phyloP scores from a whole-genome alignment of 2,329 filamentous ascomycete species.

The Pyrenophora seminiperda region DNA sequence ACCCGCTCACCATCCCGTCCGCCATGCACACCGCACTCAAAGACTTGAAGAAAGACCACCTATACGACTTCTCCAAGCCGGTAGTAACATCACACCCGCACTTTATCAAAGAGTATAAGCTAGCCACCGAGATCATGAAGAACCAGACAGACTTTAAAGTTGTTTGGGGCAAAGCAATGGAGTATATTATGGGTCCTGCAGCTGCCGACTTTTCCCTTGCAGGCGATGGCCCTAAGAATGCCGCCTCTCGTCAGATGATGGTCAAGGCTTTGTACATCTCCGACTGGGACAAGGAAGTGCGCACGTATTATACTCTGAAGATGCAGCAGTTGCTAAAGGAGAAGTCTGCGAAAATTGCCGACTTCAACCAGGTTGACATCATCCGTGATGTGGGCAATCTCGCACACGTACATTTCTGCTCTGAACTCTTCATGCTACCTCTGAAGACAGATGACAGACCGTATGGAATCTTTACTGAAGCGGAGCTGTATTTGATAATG shows the following conservation, averaged over 20 bases:
- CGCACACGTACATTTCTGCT: conserved; percentile 60
- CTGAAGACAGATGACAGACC: conserved; percentile 60
- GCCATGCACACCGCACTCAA: conserved; percentile 75
- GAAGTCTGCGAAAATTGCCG: conserved; percentile 68
- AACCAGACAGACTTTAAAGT: conserved; percentile 67
- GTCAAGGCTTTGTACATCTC: conserved; percentile 64
- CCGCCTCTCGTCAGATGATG: conserved; percentile 41
- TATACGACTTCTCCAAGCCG: conserved; percentile 73
- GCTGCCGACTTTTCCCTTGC: conserved; percentile 63
- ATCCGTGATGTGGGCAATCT: conserved; percentile 63
- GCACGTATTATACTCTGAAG: conserved; percentile 69
- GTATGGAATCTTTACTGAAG: conserved; percentile 58
- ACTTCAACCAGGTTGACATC: conserved; percentile 71
- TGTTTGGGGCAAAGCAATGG: conserved; percentile 67
- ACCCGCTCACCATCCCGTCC: conserved; percentile 71
- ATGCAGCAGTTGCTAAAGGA: conserved; percentile 66
- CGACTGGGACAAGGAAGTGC: conserved; percentile 67
- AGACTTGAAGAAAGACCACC: conserved; percentile 66
- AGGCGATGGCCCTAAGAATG: conserved; percentile 42
- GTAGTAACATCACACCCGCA: conserved; percentile 52
- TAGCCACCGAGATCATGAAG: conserved; percentile 65
- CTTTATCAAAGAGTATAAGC: conserved; percentile 65
- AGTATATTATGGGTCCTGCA: conserved; percentile 65
- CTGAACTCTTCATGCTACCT: conserved; percentile 61
- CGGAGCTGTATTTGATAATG: conserved; percentile 60